phyloP scores from a whole-genome alignment of 805 yeast species.

The Metschnikowia kofuensis region DNA sequence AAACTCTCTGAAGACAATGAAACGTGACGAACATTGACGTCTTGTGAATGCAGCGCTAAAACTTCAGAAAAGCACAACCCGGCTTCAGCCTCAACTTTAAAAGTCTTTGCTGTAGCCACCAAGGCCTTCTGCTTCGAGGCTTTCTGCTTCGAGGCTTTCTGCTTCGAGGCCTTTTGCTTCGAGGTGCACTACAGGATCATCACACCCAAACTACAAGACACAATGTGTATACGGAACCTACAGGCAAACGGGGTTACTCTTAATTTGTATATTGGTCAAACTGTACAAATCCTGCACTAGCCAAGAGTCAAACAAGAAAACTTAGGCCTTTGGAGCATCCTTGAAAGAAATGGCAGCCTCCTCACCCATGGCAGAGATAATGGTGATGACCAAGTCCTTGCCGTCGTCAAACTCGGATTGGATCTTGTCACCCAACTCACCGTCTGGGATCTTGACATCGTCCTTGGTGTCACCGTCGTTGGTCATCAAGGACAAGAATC shows the following conservation, averaged over 20 bases:
- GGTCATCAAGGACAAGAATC: slow-evolving; percentile 95
- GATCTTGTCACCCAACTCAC: slow-evolving; percentile 92
- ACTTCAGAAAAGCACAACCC: too few species aligned
- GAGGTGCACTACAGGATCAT: too few species aligned
- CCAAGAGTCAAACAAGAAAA: slow-evolving; percentile 16
- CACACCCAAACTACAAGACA: too few species aligned
- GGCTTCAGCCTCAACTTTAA: too few species aligned
- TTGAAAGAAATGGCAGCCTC: slow-evolving; percentile 98
- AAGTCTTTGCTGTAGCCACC: too few species aligned
- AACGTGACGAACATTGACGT: too few species aligned
- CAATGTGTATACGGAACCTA: too few species aligned
- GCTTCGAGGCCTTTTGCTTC: too few species aligned
- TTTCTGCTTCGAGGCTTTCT: too few species aligned
- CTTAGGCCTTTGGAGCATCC: slow-evolving; percentile 83
- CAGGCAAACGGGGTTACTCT: background rate
- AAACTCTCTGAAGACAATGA: too few species aligned
- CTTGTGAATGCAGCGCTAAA: too few species aligned
- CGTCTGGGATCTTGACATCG: slow-evolving; percentile 97
- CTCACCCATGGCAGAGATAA: slow-evolving; percentile 98
- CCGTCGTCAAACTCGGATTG: slow-evolving; percentile 96
- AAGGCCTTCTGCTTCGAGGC: too few species aligned
- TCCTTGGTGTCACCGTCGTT: slow-evolving; percentile 98
- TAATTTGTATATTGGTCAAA: slow-evolving; percentile 11
- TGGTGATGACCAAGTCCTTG: slow-evolving; percentile 94
- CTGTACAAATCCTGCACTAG: slow-evolving; percentile 3